Conservation (phyloP, 2,329 filamentous ascomycete genomes). For the Penicillium olsonii region DNA sequence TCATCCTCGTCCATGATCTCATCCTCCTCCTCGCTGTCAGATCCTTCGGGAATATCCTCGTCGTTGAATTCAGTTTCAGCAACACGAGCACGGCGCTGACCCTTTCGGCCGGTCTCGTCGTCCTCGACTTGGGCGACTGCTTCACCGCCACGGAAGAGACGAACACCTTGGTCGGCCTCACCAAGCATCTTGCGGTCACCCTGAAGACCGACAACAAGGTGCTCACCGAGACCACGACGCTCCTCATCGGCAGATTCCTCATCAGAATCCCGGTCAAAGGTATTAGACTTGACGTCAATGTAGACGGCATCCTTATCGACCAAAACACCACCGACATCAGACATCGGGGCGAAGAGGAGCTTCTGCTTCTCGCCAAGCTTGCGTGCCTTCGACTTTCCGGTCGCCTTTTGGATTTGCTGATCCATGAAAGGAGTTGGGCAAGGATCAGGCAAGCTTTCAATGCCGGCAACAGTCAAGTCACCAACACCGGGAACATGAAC, state of each 20-base stretch:
- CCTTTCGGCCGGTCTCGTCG: conserved; percentile 59
- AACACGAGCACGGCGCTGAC: conserved; percentile 53
- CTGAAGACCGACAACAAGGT: conserved; percentile 89
- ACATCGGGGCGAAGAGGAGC: conserved; percentile 95
- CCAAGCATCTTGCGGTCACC: conserved; percentile 79
- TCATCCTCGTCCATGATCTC: conserved; percentile 55
- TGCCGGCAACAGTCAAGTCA: conserved; percentile 78
- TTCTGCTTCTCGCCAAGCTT: conserved; percentile 96
- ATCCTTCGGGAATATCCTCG: conserved; percentile 60
- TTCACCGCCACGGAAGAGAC: conserved; percentile 79
- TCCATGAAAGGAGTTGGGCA: conserved; percentile 93
- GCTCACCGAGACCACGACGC: conserved; percentile 81
- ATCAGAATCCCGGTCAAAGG: conserved; percentile 67
- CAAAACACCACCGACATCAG: conserved; percentile 90
- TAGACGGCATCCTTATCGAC: conserved; percentile 98
- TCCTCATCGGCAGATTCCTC: conserved; percentile 66
- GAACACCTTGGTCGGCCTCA: conserved; percentile 76
- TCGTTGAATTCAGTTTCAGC: conserved; percentile 52
- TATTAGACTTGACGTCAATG: conserved; percentile 71
- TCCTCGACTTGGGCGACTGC: conserved; percentile 60
- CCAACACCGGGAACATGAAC: conserved; percentile 92
- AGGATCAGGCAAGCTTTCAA: conserved; percentile 88
- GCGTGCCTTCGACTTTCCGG: conserved; percentile 77
- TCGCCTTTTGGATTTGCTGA: conserved; percentile 78
- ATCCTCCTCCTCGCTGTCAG: conserved; percentile 52